These are phyloP conservation scores for Lactuca saligna DNA, from an alignment of 129 eudicot genomes.

Conservation along the genomic window DNA sequence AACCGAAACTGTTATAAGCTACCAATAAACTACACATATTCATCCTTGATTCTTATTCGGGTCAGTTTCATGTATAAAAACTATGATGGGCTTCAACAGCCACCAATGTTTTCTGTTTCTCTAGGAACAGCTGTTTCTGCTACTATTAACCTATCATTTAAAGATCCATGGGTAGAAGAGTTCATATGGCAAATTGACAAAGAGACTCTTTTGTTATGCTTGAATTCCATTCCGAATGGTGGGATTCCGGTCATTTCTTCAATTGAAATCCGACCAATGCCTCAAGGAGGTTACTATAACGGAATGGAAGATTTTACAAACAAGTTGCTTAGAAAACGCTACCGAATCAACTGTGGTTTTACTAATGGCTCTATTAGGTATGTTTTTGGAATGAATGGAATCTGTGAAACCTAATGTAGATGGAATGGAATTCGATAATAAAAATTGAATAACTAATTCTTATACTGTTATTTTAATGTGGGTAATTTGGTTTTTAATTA, in stretches of 20 bases:
- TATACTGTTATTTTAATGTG: too few relatives aligned
- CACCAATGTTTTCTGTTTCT: constrained; percentile 79
- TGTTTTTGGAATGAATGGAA: not conserved
- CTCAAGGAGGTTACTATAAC: constrained; percentile 60
- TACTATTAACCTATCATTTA: constrained; percentile 45
- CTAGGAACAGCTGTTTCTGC: constrained; percentile 63
- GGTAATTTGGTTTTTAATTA: too few relatives aligned
- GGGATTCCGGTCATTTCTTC: constrained; percentile 87
- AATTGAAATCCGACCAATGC: constrained; percentile 76
- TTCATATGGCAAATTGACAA: constrained; percentile 56
- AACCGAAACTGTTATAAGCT: constrained; percentile 70
- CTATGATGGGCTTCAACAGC: constrained; percentile 68
- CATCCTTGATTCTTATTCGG: constrained; percentile 64
- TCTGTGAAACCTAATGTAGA: too few relatives aligned
- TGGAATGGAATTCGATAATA: too few relatives aligned
- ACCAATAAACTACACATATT: constrained; percentile 42
- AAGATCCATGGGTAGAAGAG: constrained; percentile 93
- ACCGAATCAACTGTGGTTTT: constrained; percentile 77
- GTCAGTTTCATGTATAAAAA: constrained; percentile 66
- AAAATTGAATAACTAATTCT: too few relatives aligned
- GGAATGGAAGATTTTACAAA: constrained; percentile 41
- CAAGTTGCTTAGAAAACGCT: constrained; percentile 58
- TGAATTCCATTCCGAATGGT: constrained; percentile 59
- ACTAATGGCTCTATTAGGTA: constrained; percentile 74
- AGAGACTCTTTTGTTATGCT: constrained; percentile 57